phyloP scores from a whole-genome alignment of 768 basidiomycete species.

The Tephrocybe sp. region DNA sequence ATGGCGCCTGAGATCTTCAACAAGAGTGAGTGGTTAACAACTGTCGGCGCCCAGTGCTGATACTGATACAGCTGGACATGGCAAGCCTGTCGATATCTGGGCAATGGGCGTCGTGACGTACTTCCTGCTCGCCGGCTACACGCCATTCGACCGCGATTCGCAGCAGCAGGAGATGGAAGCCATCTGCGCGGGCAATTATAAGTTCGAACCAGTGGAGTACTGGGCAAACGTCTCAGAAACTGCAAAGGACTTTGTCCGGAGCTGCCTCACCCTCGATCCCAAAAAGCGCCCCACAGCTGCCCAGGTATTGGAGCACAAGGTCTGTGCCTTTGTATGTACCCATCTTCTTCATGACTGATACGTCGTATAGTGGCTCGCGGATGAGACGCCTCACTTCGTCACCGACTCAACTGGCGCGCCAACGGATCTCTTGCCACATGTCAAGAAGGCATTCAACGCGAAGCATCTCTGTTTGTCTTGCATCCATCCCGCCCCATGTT shows the following conservation, averaged over 20 bases:
- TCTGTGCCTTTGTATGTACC: constrained; percentile 15
- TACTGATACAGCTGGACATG: constrained; percentile 69
- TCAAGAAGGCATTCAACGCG: constrained; percentile 89
- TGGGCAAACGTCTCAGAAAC: constrained; percentile 84
- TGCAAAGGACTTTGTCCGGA: constrained; percentile 79
- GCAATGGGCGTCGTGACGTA: constrained; percentile 99
- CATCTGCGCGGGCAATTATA: constrained; percentile 90
- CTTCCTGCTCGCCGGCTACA: constrained; percentile 90
- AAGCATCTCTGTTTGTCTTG: constrained; percentile 72
- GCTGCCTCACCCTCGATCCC: constrained; percentile 88
- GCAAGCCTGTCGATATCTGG: constrained; percentile 95
- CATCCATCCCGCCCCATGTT: constrained; percentile 2
- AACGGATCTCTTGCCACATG: constrained; percentile 77
- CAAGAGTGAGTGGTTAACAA: constrained; percentile 56
- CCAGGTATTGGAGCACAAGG: constrained; percentile 70
- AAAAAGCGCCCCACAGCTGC: constrained; percentile 74
- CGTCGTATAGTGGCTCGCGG: constrained; percentile 63
- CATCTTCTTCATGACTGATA: background rate
- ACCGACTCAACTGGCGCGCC: constrained; percentile 62
- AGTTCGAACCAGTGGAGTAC: constrained; percentile 78
- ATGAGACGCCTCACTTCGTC: constrained; percentile 69
- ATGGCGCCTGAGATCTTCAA: constrained; percentile 98
- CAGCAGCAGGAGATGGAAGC: constrained; percentile 93
- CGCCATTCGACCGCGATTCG: constrained; percentile 93
- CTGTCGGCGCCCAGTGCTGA: background rate